These are phyloP conservation scores for Turnera subulata DNA, from an alignment of 345 rosid genomes.

Conservation along the genomic window DNA sequence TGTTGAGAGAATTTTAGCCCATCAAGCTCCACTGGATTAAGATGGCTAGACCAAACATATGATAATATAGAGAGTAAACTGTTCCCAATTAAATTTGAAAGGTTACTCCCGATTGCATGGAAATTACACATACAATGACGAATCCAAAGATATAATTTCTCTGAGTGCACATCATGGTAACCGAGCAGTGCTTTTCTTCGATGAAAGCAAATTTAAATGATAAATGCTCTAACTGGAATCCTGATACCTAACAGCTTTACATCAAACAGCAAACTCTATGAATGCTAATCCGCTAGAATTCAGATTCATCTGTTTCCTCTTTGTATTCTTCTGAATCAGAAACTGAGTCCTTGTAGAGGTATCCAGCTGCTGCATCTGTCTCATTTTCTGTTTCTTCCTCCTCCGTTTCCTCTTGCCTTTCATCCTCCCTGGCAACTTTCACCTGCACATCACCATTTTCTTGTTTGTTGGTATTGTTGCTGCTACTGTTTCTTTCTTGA, in stretches of 20 bases:
- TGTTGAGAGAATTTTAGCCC: too few species aligned
- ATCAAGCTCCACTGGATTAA: too few species aligned
- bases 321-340: conserved; percentile 24
- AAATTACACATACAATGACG: too few species aligned
- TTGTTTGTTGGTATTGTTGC: conserved; percentile 1
- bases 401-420: conserved; percentile 9
- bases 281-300: conserved; percentile 25
- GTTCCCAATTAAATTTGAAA: too few species aligned
- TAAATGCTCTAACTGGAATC: background rate
- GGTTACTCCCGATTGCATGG: too few species aligned
- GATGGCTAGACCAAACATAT: too few species aligned
- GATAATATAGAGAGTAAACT: too few species aligned
- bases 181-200: too few species aligned
- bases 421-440: background rate
- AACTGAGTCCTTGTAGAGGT: conserved; percentile 9
- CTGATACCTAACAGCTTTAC: background rate
- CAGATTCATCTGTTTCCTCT: conserved; percentile 30
- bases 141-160: too few species aligned
- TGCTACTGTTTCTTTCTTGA: conserved; percentile 4
- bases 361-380: conserved; percentile 11
- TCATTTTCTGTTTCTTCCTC: conserved; percentile 10
- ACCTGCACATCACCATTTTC: conserved; percentile 7
- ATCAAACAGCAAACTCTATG: background rate
- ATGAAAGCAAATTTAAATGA: background rate
- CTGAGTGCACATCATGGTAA: too few species aligned